phyloP scores from a whole-genome alignment of 148 eudicot genomes.

The Diospyros kaki region DNA sequence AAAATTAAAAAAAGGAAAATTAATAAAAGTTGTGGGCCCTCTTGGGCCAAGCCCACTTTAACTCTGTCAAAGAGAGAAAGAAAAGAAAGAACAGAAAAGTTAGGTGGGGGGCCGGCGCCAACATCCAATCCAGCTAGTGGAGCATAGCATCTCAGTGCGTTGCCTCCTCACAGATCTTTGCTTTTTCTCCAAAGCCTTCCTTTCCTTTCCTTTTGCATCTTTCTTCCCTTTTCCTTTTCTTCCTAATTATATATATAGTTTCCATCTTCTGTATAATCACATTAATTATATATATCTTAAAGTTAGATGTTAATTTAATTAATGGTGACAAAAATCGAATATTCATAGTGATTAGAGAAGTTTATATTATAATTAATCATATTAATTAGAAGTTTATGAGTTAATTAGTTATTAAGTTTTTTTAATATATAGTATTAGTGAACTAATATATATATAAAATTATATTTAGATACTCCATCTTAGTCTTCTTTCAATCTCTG shows the following conservation, averaged over 20 bases:
- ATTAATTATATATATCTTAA: too few species aligned
- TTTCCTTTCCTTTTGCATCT: not conserved
- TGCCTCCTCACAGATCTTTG: conserved; percentile 6
- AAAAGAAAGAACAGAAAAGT: not conserved
- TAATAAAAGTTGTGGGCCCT: not conserved
- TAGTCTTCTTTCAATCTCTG: conserved; percentile 20
- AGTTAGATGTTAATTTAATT: too few species aligned
- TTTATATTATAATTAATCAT: too few species aligned
- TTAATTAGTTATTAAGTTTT: too few species aligned
- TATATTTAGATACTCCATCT: not conserved
- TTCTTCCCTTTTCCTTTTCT: not conserved
- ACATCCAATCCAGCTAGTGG: conserved; percentile 16
- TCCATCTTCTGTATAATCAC: not conserved
- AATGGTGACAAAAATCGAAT: too few species aligned
- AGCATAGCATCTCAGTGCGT: conserved; percentile 5
- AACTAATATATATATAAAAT: too few species aligned
- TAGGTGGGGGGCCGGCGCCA: not conserved
- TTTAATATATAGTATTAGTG: too few species aligned
- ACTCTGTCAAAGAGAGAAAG: not conserved
- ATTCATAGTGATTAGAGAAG: too few species aligned
- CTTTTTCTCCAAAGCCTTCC: conserved; percentile 9
- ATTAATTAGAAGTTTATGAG: too few species aligned
- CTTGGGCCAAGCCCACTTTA: not conserved
- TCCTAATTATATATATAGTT: not conserved
- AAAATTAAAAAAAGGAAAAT: not conserved